Conservation (phyloP, 2,329 filamentous ascomycete genomes). For the Escovopsis weberi region DNA sequence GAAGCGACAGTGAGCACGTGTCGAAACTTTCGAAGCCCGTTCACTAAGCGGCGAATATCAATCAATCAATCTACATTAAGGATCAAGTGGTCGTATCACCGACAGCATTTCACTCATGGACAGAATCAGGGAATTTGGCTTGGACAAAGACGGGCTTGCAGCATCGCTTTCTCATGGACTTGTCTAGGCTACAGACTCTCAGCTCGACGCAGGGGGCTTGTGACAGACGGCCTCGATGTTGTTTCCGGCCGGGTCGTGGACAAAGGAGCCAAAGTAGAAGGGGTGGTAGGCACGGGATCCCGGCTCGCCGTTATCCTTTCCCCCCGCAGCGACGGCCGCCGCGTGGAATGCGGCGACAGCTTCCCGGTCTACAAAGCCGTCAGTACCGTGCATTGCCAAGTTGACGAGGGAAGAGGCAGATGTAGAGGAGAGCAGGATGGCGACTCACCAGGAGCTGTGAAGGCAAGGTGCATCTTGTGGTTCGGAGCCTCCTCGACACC, state of each 20-base stretch:
- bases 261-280: constrained; percentile 31
- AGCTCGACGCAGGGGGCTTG: not conserved
- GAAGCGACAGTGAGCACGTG: no score
- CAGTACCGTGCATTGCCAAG: not conserved
- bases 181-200: not conserved
- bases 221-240: constrained; percentile 25
- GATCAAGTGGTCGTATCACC: no score
- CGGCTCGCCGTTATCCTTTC: constrained; percentile 27
- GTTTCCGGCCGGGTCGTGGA: constrained; percentile 30
- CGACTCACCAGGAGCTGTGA: constrained; percentile 16
- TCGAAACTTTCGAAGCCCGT: no score
- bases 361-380: constrained; percentile 16
- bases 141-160: no score
- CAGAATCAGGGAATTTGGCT: no score
- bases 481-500: constrained; percentile 5
- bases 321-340: constrained; percentile 23
- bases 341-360: constrained; percentile 27
- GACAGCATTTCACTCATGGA: no score
- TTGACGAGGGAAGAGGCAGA: not conserved
- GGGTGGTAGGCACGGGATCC: constrained; percentile 25
- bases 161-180: not conserved
- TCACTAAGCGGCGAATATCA: no score
- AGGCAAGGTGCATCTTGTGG: constrained; percentile 15
- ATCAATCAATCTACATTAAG: no score
- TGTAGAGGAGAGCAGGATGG: no score